These are phyloP conservation scores for Naegleria gruberi DNA, from an alignment of 208 protist species.

Conservation along the genomic window DNA sequence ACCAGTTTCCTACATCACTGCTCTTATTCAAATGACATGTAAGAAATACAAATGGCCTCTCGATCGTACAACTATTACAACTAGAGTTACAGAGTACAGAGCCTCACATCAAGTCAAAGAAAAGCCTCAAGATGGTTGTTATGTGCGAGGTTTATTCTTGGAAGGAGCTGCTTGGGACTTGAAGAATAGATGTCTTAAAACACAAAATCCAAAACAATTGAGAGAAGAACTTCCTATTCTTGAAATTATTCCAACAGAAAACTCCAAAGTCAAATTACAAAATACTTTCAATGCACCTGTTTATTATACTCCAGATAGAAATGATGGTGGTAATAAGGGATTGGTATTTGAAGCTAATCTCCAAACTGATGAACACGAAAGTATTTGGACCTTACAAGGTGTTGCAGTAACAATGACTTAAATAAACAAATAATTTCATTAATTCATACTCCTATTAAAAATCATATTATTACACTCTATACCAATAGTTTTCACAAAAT, in stretches of 20 bases:
- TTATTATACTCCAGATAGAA: constrained; percentile 91
- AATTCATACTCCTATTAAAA: neutral
- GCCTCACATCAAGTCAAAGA: constrained; percentile 58
- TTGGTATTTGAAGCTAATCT: constrained; percentile 95
- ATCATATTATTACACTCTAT: too few relatives aligned
- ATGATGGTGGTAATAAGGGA: constrained; percentile 93
- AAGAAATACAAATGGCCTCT: constrained; percentile 93
- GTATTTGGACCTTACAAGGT: constrained; percentile 91
- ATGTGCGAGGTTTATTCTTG: constrained; percentile 88
- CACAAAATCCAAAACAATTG: constrained; percentile 88
- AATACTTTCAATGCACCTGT: constrained; percentile 93
- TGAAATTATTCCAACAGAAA: constrained; percentile 92
- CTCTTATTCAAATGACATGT: constrained; percentile 94
- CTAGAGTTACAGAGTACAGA: constrained; percentile 77
- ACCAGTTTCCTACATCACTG: constrained; percentile 94
- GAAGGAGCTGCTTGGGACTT: constrained; percentile 94
- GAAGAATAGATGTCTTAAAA: constrained; percentile 57
- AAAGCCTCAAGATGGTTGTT: constrained; percentile 83
- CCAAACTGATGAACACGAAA: constrained; percentile 72
- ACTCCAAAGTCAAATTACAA: constrained; percentile 79
- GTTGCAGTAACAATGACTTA: constrained; percentile 37
- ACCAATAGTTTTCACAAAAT: too few relatives aligned
- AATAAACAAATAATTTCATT: too few relatives aligned
- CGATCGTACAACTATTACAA: constrained; percentile 90
- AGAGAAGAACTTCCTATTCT: constrained; percentile 91